These are phyloP conservation scores for Cordyceps farinosa DNA, from an alignment of 2,329 filamentous ascomycete species.

Conservation along the genomic window DNA sequence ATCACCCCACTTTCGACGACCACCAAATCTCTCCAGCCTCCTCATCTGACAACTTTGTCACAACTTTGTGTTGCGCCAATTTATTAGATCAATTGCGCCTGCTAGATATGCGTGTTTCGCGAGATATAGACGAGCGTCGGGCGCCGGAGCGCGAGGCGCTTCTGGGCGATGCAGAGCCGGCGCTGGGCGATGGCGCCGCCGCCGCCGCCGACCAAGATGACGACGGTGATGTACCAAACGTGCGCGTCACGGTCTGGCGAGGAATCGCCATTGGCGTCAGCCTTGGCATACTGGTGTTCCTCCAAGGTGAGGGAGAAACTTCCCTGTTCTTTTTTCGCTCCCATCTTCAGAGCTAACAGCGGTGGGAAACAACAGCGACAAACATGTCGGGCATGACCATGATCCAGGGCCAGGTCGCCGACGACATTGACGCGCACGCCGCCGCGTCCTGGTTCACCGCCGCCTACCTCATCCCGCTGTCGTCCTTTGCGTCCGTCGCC, in stretches of 20 bases:
- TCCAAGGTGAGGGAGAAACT: constrained; percentile 46
- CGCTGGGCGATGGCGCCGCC: background rate
- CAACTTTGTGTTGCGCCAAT: background rate
- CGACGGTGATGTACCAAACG: constrained; percentile 2
- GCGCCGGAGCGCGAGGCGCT: background rate
- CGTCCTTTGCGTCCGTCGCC: constrained; percentile 61
- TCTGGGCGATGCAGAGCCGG: background rate
- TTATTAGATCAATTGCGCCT: background rate
- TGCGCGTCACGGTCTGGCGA: background rate
- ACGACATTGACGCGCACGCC: constrained; percentile 70
- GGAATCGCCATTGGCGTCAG: constrained; percentile 11
- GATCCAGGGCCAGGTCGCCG: constrained; percentile 72
- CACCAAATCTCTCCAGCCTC: background rate
- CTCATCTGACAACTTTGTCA: background rate
- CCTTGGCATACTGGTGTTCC: constrained; percentile 45
- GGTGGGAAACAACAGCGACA: constrained; percentile 36
- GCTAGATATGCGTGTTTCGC: background rate
- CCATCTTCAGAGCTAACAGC: background rate
- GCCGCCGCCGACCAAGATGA: background rate
- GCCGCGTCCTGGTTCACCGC: constrained; percentile 78
- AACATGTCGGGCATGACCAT: constrained; percentile 83
- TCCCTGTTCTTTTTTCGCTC: background rate
- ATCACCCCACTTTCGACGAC: background rate
- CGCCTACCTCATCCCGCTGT: constrained; percentile 64
- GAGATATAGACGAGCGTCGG: background rate